A percentile compares a stretch with the other conserved stretches of the same genome.
Conservation (phyloP, 2,329 filamentous ascomycete species). For the Colletotrichum paranaense region DNA sequence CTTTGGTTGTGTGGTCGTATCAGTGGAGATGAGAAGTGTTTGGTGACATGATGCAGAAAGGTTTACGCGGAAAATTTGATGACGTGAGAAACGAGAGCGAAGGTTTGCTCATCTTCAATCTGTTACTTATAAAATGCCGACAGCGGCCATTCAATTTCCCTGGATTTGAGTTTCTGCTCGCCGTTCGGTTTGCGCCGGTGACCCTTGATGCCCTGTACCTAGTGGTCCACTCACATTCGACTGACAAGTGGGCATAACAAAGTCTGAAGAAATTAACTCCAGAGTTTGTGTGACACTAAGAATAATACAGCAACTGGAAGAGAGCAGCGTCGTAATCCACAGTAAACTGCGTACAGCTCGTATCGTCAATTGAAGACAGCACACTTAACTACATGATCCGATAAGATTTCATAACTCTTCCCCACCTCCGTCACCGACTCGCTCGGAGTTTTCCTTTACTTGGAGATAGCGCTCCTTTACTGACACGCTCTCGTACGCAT, state of each 20-base stretch:
- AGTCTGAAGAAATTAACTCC: conserved; percentile 1
- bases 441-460: neutral
- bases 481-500: conserved; percentile 13
- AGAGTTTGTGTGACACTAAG: neutral
- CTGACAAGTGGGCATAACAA: neutral
- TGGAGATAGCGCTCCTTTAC: conserved; percentile 20
- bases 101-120: neutral
- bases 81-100: neutral
- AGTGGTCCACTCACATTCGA: neutral
- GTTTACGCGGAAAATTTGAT: neutral
- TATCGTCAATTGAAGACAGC: neutral
- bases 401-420: neutral
- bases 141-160: neutral
- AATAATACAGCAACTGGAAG: neutral
- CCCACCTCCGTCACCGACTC: neutral
- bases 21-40: neutral
- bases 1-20: neutral
- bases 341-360: neutral
- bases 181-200: neutral
- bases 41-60: neutral
- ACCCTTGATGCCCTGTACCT: neutral
- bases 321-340: neutral
- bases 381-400: neutral
- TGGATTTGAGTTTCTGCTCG: neutral
- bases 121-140: neutral